Conservation (phyloP, 768 basidiomycete species). For the Collybiopsis confluens region DNA sequence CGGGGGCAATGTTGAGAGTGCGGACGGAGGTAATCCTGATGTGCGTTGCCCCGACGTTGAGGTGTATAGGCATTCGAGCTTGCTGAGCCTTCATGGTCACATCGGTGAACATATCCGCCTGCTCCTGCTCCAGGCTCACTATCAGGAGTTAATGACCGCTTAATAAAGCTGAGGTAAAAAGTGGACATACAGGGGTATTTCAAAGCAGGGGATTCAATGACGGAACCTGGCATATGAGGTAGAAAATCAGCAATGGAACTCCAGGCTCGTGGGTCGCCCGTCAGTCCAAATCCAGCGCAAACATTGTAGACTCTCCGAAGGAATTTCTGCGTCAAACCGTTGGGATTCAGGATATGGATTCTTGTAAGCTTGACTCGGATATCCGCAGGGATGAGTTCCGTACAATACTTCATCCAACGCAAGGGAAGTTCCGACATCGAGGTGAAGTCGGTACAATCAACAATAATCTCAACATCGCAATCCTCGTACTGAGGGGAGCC, state of each 20-base stretch:
- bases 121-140: conserved; percentile 66
- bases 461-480: conserved; percentile 62
- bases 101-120: conserved; percentile 46
- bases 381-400: conserved; percentile 70
- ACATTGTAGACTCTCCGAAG: conserved; percentile 75
- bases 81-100: conserved; percentile 67
- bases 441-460: conserved; percentile 80
- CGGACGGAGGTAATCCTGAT: conserved; percentile 76
- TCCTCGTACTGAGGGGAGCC: conserved; percentile 42
- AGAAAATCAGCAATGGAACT: conserved; percentile 60
- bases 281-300: conserved; percentile 49
- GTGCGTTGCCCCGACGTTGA: conserved; percentile 66
- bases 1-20: conserved; percentile 65
- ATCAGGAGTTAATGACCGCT: no score
- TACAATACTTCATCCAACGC: conserved; percentile 76
- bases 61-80: conserved; percentile 65
- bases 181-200: conserved; percentile 49
- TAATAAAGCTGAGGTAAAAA: no score
- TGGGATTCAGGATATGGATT: conserved; percentile 72
- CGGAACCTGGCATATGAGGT: conserved; percentile 47
- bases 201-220: conserved; percentile 34
- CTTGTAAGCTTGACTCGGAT: conserved; percentile 57
- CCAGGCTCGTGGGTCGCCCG: conserved; percentile 51
- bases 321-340: conserved; percentile 66
- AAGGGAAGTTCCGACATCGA: conserved; percentile 74